Conservation (phyloP, 2,329 filamentous ascomycete species). For the Talaromyces sp. region DNA sequence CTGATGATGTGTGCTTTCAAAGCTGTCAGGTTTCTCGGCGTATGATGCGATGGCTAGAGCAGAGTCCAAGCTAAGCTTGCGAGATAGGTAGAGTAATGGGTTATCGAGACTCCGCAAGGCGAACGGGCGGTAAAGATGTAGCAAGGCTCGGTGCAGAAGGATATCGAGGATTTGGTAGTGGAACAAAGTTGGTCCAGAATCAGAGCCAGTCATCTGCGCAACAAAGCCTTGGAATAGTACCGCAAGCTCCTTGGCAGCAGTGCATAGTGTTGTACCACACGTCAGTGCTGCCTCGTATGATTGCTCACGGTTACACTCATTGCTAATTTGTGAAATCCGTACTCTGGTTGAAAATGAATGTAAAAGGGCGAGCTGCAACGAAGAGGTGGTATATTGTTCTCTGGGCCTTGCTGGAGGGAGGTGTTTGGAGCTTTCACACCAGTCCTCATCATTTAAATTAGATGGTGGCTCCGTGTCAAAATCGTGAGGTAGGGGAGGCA, state of each 20-base stretch:
- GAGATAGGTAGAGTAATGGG: background rate
- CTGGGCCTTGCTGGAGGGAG: background rate
- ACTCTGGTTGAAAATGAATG: background rate
- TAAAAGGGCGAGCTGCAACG: background rate
- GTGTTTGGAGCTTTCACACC: constrained; percentile 14
- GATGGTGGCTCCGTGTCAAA: constrained; percentile 25
- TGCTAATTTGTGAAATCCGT: background rate
- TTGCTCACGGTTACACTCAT: background rate
- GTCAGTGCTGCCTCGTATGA: background rate
- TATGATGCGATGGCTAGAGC: background rate
- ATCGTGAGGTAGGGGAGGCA: constrained; percentile 22
- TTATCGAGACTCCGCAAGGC: background rate
- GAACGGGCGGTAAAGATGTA: background rate
- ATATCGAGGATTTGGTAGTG: background rate
- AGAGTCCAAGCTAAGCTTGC: background rate
- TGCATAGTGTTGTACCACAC: background rate
- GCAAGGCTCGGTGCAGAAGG: background rate
- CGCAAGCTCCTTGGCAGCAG: background rate
- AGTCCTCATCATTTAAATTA: constrained; percentile 24
- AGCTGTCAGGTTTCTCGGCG: background rate
- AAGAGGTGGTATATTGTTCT: background rate
- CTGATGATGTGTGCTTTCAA: background rate
- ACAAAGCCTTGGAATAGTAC: background rate
- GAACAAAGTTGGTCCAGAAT: background rate
- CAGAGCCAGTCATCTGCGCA: background rate